These are phyloP conservation scores for Corynascus novoguineensis DNA, from an alignment of 495 filamentous ascomycete species.

Conservation along the genomic window DNA sequence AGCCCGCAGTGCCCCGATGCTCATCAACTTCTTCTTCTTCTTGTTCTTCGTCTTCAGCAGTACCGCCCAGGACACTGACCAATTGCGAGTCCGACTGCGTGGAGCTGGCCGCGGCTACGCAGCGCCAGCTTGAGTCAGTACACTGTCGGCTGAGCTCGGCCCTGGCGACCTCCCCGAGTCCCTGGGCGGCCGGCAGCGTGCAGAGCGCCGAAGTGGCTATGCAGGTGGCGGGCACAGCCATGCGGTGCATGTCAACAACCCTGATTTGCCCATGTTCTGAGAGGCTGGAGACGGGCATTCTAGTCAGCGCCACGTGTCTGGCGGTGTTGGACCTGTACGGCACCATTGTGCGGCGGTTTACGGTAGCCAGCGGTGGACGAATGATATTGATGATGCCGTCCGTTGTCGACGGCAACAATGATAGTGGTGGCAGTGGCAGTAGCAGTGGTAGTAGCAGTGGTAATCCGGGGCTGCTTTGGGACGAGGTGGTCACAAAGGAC, in stretches of 20 bases:
- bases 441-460: neutral
- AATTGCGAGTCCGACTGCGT: neutral
- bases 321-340: neutral
- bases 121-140: neutral
- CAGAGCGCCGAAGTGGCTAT: neutral
- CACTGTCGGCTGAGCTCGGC: neutral
- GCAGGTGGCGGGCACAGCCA: neutral
- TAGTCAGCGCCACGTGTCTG: neutral
- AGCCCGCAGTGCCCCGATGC: neutral
- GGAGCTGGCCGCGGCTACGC: neutral
- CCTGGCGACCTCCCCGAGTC: too few species aligned
- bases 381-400: too few species aligned
- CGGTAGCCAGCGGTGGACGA: neutral
- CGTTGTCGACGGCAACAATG: too few species aligned
- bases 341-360: neutral
- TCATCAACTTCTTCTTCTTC: neutral
- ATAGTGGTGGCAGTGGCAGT: neutral
- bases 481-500: neutral
- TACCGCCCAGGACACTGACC: neutral
- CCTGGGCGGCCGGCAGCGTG: neutral
- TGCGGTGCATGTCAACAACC: neutral
- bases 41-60: neutral
- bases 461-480: neutral
- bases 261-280: neutral
- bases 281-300: neutral